Base-by-base conservation (phyloP, 164 flowering plant species). In the Saururus chinensis region DNA sequence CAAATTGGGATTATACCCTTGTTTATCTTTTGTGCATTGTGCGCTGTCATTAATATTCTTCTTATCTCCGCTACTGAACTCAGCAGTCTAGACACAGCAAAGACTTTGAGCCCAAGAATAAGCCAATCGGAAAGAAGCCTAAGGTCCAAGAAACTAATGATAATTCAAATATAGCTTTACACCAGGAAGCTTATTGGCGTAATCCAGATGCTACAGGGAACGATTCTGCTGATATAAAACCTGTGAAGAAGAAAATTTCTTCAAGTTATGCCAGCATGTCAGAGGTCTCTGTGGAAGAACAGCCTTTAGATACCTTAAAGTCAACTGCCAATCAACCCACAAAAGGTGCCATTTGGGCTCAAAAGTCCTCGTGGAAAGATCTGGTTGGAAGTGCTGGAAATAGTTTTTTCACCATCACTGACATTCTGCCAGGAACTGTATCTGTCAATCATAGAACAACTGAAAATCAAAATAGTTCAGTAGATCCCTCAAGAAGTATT, bases 321-420 rank as follows among this genome's bases (percentile, higher is more conserved):
- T 52, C 67, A 30, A 62, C 35, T 57, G 17, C 42, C 53, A 59
- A 53, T 45, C 71, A 63, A 61, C 66, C 77, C 45, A 61, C 37
- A 59, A 25, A 9, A 30, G 68, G 48, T 68, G 24, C 37, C 42
- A 42, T 64, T 58, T 65, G 78, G 80, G 61, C 76, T 53, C 81
- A 76, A 64, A 88, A 83, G 64, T 77, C 84, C 56, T 74, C 88
- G 19, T 84, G 86, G 88, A 83, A 61, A 67, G 70, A 73, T 53
- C 79, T 84, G 40, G 78, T 88, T 54, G 68, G 72, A 21, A 83
- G 71, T 59, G 59, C 60, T 4, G 65, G 63, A 40, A 71, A 42
- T 57, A 71, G 67, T 66, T 74, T 82, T 4, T 89, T 92, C 76
- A 89, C 84, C 72, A 74, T 87, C 52, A 61, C 88, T 22, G 73